Conservation (phyloP, 108 stramenopile genomes). For the Skeletonema menzelii region DNA sequence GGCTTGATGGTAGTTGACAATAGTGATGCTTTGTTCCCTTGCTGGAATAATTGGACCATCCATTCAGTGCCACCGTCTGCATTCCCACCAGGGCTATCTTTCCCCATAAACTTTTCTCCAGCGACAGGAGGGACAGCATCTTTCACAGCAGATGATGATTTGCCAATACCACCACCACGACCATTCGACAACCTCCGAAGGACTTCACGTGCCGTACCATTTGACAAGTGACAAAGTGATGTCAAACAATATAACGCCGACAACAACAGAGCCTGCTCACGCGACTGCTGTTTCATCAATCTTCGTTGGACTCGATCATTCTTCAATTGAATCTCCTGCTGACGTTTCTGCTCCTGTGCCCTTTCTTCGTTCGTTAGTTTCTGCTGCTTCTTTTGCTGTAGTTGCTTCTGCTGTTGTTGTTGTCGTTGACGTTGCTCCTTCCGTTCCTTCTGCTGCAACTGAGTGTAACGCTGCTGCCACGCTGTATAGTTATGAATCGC, state of each 20-base stretch:
- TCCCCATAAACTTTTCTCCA: not conserved
- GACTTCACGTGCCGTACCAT: slow-evolving; percentile 59
- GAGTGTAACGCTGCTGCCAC: slow-evolving; percentile 1
- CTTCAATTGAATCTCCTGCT: slow-evolving; percentile 8
- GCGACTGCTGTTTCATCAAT: slow-evolving; percentile 7
- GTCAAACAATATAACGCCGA: slow-evolving; percentile 26
- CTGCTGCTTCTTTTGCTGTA: slow-evolving; percentile 4
- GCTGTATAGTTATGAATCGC: slow-evolving; percentile 10
- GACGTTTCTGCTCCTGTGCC: slow-evolving; percentile 2
- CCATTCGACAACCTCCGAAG: slow-evolving; percentile 27
- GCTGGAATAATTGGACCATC: slow-evolving; percentile 35
- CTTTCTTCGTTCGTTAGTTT: not conserved
- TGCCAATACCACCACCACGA: not conserved
- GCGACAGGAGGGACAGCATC: not conserved
- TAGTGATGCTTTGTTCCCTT: not conserved
- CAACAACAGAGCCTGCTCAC: slow-evolving; percentile 15
- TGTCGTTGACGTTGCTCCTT: not conserved
- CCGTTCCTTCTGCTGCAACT: not conserved
- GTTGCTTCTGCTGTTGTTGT: slow-evolving; percentile 3
- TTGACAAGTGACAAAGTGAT: slow-evolving; percentile 28
- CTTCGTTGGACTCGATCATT: not conserved
- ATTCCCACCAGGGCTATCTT: not conserved
- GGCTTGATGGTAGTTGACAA: not conserved
- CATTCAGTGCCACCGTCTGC: slow-evolving; percentile 6
- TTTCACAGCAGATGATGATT: not conserved